These are phyloP conservation scores for Penicillium antarcticum DNA, from an alignment of 495 filamentous ascomycete genomes.

Conservation along the genomic window DNA sequence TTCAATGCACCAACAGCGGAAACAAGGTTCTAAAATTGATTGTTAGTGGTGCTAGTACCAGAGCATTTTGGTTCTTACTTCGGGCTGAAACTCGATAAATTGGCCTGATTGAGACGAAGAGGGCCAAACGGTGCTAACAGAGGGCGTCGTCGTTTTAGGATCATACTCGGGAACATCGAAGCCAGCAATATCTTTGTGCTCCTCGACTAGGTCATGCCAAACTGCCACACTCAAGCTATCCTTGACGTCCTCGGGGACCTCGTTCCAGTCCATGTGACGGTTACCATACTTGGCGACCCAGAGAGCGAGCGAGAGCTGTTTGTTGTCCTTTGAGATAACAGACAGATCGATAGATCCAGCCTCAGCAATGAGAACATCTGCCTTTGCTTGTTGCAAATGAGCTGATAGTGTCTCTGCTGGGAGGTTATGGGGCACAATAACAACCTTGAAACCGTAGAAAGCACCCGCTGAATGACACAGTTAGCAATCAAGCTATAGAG, in stretches of 20 bases:
- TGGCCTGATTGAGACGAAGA: constrained; percentile 53
- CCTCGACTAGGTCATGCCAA: constrained; percentile 81
- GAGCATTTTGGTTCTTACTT: constrained; percentile 33
- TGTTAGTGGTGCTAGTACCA: constrained; percentile 7
- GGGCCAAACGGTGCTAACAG: constrained; percentile 58
- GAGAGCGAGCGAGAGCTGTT: constrained; percentile 71
- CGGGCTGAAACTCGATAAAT: constrained; percentile 71
- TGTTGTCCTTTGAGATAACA: constrained; percentile 61
- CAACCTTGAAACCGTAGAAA: constrained; percentile 77
- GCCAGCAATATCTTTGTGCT: constrained; percentile 44
- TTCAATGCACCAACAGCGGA: constrained; percentile 77
- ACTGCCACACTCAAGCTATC: constrained; percentile 72
- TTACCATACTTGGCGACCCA: constrained; percentile 94
- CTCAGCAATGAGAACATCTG: constrained; percentile 78
- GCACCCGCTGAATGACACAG: constrained; percentile 53
- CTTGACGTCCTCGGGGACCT: constrained; percentile 70
- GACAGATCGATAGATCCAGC: constrained; percentile 87
- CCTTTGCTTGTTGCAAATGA: constrained; percentile 64
- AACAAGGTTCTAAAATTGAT: constrained; percentile 59
- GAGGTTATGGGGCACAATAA: constrained; percentile 81
- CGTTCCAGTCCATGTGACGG: constrained; percentile 87
- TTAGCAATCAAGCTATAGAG: constrained; percentile 5
- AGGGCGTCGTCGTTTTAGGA: constrained; percentile 49
- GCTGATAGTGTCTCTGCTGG: constrained; percentile 60
- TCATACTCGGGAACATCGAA: constrained; percentile 50